Conservation (phyloP, 2,329 filamentous ascomycete species). For the Fusarium sp. region DNA sequence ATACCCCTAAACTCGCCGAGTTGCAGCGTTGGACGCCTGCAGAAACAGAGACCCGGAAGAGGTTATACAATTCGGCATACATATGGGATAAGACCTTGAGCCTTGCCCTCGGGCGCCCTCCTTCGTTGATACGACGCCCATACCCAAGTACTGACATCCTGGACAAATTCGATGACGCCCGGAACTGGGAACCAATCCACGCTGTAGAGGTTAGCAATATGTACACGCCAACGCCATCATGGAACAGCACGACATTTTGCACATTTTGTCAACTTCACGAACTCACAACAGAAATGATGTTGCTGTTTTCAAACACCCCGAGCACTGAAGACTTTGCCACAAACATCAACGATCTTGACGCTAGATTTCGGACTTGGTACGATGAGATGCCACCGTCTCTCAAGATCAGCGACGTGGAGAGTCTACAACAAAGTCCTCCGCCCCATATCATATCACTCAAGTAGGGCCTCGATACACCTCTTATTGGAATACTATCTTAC, state of each 20-base stretch:
- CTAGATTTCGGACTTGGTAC: not conserved
- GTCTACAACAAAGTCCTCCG: not conserved
- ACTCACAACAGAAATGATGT: not conserved
- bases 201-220: not conserved
- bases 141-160: not conserved
- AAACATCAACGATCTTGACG: not conserved
- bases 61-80: constrained; percentile 36
- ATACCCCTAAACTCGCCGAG: constrained; percentile 19
- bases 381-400: not conserved
- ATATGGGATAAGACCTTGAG: constrained; percentile 39
- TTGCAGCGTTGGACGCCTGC: constrained; percentile 31
- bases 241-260: not conserved
- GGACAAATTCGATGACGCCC: not conserved
- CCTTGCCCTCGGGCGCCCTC: constrained; percentile 28
- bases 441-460: not conserved
- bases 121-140: constrained; percentile 11
- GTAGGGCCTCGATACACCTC: not conserved
- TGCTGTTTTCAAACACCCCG: not conserved
- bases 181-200: not conserved
- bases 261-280: not conserved
- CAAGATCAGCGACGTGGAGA: not conserved
- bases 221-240: not conserved
- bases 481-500: not conserved
- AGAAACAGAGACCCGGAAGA: constrained; percentile 33
- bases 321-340: not conserved